phyloP scores from a whole-genome alignment of 192 early-diverging fungal species.

The Spizellomyces sp. region DNA sequence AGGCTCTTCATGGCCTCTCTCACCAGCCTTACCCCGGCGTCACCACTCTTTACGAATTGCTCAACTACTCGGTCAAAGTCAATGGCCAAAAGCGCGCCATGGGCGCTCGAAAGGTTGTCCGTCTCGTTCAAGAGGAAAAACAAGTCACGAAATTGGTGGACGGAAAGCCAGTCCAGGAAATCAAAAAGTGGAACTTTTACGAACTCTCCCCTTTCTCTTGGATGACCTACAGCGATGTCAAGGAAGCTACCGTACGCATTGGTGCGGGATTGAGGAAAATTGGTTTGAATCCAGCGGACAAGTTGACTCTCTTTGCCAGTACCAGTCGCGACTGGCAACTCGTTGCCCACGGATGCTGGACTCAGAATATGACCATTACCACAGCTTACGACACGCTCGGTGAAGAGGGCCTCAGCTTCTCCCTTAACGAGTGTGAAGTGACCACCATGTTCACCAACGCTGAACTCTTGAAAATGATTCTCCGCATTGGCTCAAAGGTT shows the following conservation, averaged over 20 bases:
- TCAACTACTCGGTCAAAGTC: slow-evolving; percentile 57
- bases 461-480: slow-evolving; percentile 67
- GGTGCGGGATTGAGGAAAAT: slow-evolving; percentile 76
- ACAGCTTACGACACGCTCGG: slow-evolving; percentile 82
- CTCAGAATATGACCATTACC: slow-evolving; percentile 73
- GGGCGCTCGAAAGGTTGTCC: slow-evolving; percentile 70
- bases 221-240: slow-evolving; percentile 73
- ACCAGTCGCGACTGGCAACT: slow-evolving; percentile 67
- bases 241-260: slow-evolving; percentile 52
- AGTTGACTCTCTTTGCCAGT: slow-evolving; percentile 48
- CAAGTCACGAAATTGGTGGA: slow-evolving; percentile 58
- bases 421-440: slow-evolving; percentile 81
- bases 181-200: slow-evolving; percentile 84
- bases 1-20: slow-evolving; percentile 2
- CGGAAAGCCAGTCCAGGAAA: slow-evolving; percentile 62
- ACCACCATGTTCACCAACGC: slow-evolving; percentile 72
- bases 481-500: slow-evolving; percentile 61
- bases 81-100: slow-evolving; percentile 65
- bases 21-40: slow-evolving; percentile 41
- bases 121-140: slow-evolving; percentile 76
- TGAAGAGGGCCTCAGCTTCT: slow-evolving; percentile 79
- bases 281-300: slow-evolving; percentile 51
- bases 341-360: slow-evolving; percentile 63
- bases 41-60: slow-evolving; percentile 72
- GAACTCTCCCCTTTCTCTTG: slow-evolving; percentile 79